Evolutionary conservation across 208 protist species (phyloP), one percentile per base, ranked within the genome.

Genomic region (Trichomonas gallinae): DNA sequence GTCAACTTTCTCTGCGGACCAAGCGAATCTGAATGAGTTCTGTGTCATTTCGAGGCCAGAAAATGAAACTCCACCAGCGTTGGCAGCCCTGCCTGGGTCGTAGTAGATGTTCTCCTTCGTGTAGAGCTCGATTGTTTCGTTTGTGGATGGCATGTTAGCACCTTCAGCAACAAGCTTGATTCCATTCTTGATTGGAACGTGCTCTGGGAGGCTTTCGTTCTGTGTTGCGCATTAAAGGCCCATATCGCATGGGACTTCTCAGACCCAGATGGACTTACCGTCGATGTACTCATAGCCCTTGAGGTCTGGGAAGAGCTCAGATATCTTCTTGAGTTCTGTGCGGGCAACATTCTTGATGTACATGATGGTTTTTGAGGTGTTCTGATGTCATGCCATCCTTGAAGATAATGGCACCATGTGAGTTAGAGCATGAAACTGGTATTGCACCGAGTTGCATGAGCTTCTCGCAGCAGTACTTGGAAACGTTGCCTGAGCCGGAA

Each of bases 1-100:
- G 96, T 98, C 98, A 42, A 99, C 98, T 96, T 99, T 98, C 96
- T 99, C 98, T 26, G 96, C 58, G 15, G 97, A 98, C 98, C 98
- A 99, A 1, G 96, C 93, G 9, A 98, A 82, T 31, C 98, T 97
- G 0, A 97, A 96, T 40, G 98, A 97, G 97, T 99, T 99, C 97
- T 99, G 98, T 51, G 98, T 97, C 98, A 99, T 99, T 97, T 99
- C 98, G 17, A 99, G 97, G 36, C 98, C 98, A n/a, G 98, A 98
- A 89, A 98, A 98, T 63, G 98, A 98, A 48, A 99, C 98, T 96
- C 98, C 98, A 97, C 98, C 98, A 38, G 98, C 98, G 97, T 99
- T 99, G 96, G 97, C 97, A 40, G 98, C 98, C 97, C 99, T 99
- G 96, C 98, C 98, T n/a, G 98, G 98, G 13, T 97, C 98, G 96